Evolutionary conservation across 1,139 yeast genomes (phyloP).

Genomic region (Magnusiomyces fungicola): DNA sequence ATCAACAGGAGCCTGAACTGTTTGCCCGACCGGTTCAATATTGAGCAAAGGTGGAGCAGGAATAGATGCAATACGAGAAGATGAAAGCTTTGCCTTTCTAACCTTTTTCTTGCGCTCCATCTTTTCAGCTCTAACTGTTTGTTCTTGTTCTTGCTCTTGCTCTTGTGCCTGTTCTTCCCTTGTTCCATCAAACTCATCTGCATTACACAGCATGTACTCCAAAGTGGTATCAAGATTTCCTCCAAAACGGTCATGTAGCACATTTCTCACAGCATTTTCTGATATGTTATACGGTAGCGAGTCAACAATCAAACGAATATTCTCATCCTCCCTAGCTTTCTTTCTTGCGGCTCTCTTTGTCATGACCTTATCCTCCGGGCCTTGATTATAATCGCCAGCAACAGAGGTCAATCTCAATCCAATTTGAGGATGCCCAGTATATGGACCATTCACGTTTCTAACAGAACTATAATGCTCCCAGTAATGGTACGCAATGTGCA

Average conservation of each 20-base stretch:
- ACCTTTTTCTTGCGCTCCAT: neutral
- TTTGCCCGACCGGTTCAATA: neutral
- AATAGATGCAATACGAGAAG: neutral
- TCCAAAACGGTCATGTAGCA: neutral
- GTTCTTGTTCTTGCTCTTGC: neutral
- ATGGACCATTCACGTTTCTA: constrained; percentile 34
- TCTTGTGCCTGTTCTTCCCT: neutral
- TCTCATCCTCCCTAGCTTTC: neutral
- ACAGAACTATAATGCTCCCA: constrained; percentile 41
- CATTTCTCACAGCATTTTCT: neutral
- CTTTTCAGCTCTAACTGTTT: neutral
- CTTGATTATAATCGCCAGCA: constrained; percentile 3
- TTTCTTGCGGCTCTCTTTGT: neutral
- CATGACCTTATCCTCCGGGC: neutral
- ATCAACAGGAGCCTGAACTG: too few species aligned
- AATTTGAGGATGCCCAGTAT: constrained; percentile 31
- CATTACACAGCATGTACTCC: constrained; percentile 1
- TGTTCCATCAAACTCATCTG: neutral
- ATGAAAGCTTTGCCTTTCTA: neutral
- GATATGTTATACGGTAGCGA: constrained; percentile 1
- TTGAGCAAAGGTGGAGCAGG: neutral
- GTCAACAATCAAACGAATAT: neutral
- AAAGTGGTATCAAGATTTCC: constrained; percentile 1
- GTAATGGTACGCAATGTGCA: constrained; percentile 37
- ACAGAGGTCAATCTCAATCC: constrained; percentile 6